phyloP scores from a whole-genome alignment of 208 protist species.

The Herpetomonas samuelpessoai region DNA sequence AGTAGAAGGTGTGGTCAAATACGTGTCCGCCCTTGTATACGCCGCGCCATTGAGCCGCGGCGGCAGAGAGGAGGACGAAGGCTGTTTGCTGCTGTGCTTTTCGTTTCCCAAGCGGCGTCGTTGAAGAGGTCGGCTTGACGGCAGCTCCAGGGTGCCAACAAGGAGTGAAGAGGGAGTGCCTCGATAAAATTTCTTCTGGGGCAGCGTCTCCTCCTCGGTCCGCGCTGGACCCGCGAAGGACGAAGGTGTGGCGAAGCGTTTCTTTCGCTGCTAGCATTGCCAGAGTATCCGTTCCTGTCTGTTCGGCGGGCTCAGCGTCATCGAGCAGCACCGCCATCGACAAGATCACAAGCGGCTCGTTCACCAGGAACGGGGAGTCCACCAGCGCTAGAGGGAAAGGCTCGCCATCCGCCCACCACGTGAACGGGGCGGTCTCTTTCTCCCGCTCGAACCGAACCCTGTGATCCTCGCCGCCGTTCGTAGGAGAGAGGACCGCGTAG shows the following conservation, averaged over 20 bases:
- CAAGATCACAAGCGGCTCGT: neutral
- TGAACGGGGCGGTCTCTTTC: no score
- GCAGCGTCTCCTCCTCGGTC: no score
- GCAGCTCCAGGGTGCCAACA: no score
- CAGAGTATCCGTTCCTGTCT: neutral
- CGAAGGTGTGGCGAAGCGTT: neutral
- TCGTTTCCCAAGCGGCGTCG: neutral
- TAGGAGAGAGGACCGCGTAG: neutral
- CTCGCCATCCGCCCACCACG: neutral
- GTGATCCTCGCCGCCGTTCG: no score
- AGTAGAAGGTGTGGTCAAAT: constrained; percentile 24
- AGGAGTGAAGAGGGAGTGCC: neutral
- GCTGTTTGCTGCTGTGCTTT: neutral
- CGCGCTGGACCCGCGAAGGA: no score
- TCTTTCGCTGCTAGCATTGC: neutral
- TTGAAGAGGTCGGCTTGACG: no score
- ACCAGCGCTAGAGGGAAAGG: neutral
- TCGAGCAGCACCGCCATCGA: neutral
- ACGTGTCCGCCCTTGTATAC: constrained; percentile 10
- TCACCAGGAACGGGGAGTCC: neutral
- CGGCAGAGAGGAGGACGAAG: constrained; percentile 26
- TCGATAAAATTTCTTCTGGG: neutral
- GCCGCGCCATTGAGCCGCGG: constrained; percentile 16
- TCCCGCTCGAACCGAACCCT: no score
- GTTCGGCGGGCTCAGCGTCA: neutral